Evolutionary conservation across 331 rosid species (phyloP), one percentile per base, ranked within the genome.

Genomic region (Acacia pycnantha): DNA sequence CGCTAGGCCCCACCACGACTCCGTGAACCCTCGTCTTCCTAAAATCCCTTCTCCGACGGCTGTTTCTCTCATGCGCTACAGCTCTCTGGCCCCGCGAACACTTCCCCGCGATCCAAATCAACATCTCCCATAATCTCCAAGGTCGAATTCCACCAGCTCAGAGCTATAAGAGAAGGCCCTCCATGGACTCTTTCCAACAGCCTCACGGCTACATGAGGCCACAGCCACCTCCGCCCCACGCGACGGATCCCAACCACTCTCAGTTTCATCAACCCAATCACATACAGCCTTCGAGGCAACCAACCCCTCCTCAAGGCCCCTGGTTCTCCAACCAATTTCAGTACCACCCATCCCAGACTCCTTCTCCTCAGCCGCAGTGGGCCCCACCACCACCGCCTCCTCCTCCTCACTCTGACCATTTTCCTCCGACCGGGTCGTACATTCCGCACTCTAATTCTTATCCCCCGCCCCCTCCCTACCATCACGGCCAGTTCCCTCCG

Each of bases 101-200:
- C 31, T 51, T 74, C 69, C 69, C 69, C 21, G 33, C 40, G 58
- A 77, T 86, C 75, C 61, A 77, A 80, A 83, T 70, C 29, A 35
- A 71, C 44, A 81, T 56, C 71, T 71, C 22, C 43, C 43, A n/a
- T 29, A 78, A 8, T 79, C 35, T 21, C 58, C 4, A 8, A 40
- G 6, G 8, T 48, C 40, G 9, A 51, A 70, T 33, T 31, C 14
- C 66, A 48, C 15, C 29, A 50, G n/a, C 74, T 24, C 40, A 22
- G 40, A 15, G 46, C 66, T 44, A 43, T 58, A 15, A 33, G 67
- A 9, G 5, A 27, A 47, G 44, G 4, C 29, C 48, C 19, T 35
- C 4, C 27, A 92, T 96, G 99, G 99, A 93, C 72, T 91, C 98
- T 5, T 93, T 82, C 81, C 97, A 90, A 46, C 94, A 88, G 85